Evolutionary conservation across 1,284 basidiomycete species (phyloP).

Genomic region (Exobasidium cylindrosporum): DNA sequence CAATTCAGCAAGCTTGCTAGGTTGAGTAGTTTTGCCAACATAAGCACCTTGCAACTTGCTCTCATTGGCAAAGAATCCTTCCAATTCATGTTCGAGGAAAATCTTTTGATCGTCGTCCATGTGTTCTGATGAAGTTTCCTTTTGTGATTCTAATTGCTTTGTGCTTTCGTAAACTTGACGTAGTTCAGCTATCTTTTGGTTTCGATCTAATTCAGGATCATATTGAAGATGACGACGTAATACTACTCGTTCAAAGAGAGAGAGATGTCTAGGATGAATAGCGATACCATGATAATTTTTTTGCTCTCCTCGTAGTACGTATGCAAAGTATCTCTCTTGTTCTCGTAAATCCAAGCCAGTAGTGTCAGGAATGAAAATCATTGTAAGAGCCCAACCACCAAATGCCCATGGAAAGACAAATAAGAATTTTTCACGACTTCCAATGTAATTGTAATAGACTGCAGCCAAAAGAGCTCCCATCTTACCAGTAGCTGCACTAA

Average conservation of each 20-base stretch:
- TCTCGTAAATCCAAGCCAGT: conserved; percentile 63
- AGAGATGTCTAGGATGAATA: conserved; percentile 61
- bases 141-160: conserved; percentile 6
- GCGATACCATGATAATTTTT: conserved; percentile 62
- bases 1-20: conserved; percentile 44
- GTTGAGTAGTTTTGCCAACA: conserved; percentile 18
- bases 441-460: conserved; percentile 57
- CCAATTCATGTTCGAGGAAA: conserved; percentile 40
- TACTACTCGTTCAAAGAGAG: conserved; percentile 58
- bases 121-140: conserved; percentile 14
- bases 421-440: conserved; percentile 15
- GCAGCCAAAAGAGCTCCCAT: conserved; percentile 55
- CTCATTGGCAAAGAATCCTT: conserved; percentile 25
- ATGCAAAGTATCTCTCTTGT: conserved; percentile 63
- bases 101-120: conserved; percentile 36
- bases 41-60: conserved; percentile 21
- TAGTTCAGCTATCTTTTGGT: conserved; percentile 60
- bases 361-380: conserved; percentile 60
- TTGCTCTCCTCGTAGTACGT: conserved; percentile 59
- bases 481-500: conserved; percentile 56
- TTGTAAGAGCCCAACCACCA: conserved; percentile 58
- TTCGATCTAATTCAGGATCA: conserved; percentile 60
- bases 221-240: conserved; percentile 60
- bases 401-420: conserved; percentile 57
- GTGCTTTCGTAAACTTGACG: conserved; percentile 55